These are phyloP conservation scores for Dictyophora rubrovolvata DNA, from an alignment of 768 basidiomycete species.

Conservation along the genomic window DNA sequence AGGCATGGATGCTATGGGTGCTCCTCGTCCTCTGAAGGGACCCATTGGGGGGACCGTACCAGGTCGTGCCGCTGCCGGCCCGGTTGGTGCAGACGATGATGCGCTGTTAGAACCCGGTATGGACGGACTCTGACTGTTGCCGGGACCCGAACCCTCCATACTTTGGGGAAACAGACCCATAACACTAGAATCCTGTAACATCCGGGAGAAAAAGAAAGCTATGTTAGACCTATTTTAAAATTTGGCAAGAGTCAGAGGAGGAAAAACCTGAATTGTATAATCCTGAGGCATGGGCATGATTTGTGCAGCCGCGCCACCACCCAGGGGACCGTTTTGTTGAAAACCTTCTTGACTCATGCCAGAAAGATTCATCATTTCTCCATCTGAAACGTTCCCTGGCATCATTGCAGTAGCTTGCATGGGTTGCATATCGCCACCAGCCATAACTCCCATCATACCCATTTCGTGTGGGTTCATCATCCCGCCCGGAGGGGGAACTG, in stretches of 20 bases:
- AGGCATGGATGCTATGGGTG: slow-evolving; percentile 16
- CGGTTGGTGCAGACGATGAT: slow-evolving; percentile 16
- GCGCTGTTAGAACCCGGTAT: background rate
- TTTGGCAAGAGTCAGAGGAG: background rate
- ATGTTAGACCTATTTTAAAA: background rate
- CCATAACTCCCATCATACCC: slow-evolving; percentile 69
- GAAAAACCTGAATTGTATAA: slow-evolving; percentile 66
- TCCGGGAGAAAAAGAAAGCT: slow-evolving; percentile 5
- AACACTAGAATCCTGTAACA: slow-evolving; percentile 42
- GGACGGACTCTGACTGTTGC: slow-evolving; percentile 22
- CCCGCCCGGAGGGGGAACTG: slow-evolving; percentile 22
- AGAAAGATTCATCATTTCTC: slow-evolving; percentile 8
- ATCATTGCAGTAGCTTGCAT: slow-evolving; percentile 32
- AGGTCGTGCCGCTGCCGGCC: slow-evolving; percentile 3
- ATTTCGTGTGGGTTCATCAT: slow-evolving; percentile 24
- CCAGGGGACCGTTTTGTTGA: slow-evolving; percentile 6
- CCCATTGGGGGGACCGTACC: slow-evolving; percentile 4
- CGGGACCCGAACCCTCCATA: slow-evolving; percentile 32
- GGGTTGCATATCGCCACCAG: slow-evolving; percentile 45
- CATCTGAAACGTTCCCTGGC: slow-evolving; percentile 24
- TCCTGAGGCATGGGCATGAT: slow-evolving; percentile 57
- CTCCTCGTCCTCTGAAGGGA: slow-evolving; percentile 3
- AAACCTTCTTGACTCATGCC: slow-evolving; percentile 9
- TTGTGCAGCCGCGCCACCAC: slow-evolving; percentile 6
- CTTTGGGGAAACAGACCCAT: slow-evolving; percentile 58